Base-by-base conservation (phyloP, 371 early-diverging fungal species). In the Amoeboaphelidium protococcarum region DNA sequence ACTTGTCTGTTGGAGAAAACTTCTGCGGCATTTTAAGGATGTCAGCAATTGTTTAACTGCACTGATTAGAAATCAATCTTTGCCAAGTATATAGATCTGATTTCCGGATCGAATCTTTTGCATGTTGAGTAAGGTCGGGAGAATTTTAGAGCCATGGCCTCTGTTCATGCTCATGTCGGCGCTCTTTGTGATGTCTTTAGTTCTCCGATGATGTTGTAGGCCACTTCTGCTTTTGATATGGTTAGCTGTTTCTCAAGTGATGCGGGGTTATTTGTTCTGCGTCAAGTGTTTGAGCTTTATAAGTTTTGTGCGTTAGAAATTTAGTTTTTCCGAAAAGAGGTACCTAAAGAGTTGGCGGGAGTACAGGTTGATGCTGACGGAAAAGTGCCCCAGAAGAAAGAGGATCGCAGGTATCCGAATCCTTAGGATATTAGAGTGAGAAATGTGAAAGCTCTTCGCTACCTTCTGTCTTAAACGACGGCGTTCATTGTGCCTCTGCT, bases 121-220 rank as follows among this genome's bases (percentile, higher is more conserved):
- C n/a, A n/a, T n/a, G n/a, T n/a, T n/a, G n/a, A n/a, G n/a, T n/a
- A n/a, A n/a, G n/a, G n/a, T n/a, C n/a, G n/a, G n/a, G n/a, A n/a
- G n/a, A n/a, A n/a, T n/a, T 65, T 77, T 52, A 59, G 75, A 2
- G 48, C 67, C 3, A 49, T 83, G 44, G 67, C 76, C 25, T 57
- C 63, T 16, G 55, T 81, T 16, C 69, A 77, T 45, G 72, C 72
- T 0, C 62, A 73, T 40, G 59, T 72, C 16, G 72, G 74, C 2
- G 53, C 84, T 21, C 51, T 80, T 13, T 68, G 76, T n/a, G 85
- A 82, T 52, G 62, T 80, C 20, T 83, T 72, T 55, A 68, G 66
- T 41, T 69, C 77, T 0, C 67, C 76, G 43, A 53, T 64, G 2
- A 57, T 78, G 37, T 67, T 76, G 0, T 78, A 79, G 47, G 65